phyloP scores from a whole-genome alignment of 208 protist species.

The Lotmaria passim region DNA sequence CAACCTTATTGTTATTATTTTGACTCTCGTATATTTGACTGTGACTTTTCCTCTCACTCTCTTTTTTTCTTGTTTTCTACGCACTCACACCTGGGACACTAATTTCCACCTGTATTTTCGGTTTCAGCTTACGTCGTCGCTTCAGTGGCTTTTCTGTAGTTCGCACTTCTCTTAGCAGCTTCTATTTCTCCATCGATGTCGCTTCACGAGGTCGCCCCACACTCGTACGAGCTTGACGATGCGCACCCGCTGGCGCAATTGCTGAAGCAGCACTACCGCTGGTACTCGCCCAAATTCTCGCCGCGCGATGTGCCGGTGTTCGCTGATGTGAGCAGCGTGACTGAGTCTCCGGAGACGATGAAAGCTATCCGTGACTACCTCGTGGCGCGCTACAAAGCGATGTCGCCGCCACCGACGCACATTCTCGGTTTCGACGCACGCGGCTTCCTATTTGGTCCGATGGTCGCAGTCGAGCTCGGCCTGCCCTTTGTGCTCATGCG shows the following conservation, averaged over 20 bases:
- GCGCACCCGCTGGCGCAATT: constrained; percentile 47
- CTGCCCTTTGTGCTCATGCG: constrained; percentile 93
- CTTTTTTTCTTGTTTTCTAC: background rate
- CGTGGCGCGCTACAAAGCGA: constrained; percentile 73
- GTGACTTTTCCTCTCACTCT: background rate
- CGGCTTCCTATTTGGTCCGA: constrained; percentile 90
- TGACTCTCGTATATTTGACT: too few species aligned
- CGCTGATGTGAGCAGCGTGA: constrained; percentile 88
- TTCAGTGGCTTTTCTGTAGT: too few species aligned
- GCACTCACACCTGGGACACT: background rate
- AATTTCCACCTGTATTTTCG: too few species aligned
- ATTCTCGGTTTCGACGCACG: constrained; percentile 91
- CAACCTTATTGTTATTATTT: too few species aligned
- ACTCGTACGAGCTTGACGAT: constrained; percentile 59
- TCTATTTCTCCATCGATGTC: constrained; percentile 35
- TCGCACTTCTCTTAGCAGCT: too few species aligned
- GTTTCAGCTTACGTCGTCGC: background rate
- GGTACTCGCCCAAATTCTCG: constrained; percentile 90
- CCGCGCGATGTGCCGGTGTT: constrained; percentile 89
- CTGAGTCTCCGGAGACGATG: constrained; percentile 81
- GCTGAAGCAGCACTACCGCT: constrained; percentile 73
- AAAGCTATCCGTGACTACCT: constrained; percentile 83
- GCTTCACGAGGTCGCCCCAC: constrained; percentile 47
- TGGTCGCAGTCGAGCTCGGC: constrained; percentile 87
- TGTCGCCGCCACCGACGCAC: constrained; percentile 72